Evolutionary conservation across 805 yeast genomes (phyloP).

Genomic region (Metschnikowia corniflorae): DNA sequence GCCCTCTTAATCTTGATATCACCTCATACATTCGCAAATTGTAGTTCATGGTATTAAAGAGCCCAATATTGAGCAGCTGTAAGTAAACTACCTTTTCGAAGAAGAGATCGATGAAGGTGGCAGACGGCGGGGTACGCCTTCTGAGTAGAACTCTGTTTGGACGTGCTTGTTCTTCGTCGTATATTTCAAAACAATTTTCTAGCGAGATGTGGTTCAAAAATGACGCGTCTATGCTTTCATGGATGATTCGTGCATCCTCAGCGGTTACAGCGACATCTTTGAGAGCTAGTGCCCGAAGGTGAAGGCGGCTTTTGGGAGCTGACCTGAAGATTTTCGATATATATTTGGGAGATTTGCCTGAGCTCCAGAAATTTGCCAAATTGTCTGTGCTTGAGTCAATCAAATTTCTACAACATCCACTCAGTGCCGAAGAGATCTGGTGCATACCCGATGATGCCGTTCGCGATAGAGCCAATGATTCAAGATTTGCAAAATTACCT

Average conservation of each 20-base stretch:
- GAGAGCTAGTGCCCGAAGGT: slow-evolving; percentile 9
- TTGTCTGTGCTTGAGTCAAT: slow-evolving; percentile 4
- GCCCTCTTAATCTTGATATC: too few species aligned
- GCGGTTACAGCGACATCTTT: slow-evolving; percentile 9
- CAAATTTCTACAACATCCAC: slow-evolving; percentile 9
- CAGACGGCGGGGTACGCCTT: slow-evolving; percentile 14
- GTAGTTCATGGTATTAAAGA: slow-evolving; percentile 15
- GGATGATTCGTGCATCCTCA: slow-evolving; percentile 13
- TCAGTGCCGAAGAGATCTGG: slow-evolving; percentile 6
- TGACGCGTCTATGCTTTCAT: slow-evolving; percentile 3
- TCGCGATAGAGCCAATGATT: slow-evolving; percentile 8
- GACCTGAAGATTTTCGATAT: slow-evolving; percentile 4
- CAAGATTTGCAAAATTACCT: slow-evolving; percentile 5
- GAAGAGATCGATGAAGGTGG: slow-evolving; percentile 12
- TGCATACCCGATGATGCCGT: not conserved
- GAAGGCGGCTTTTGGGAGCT: not conserved
- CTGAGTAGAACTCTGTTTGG: slow-evolving; percentile 3
- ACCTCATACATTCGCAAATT: slow-evolving; percentile 8
- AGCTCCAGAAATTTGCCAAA: not conserved
- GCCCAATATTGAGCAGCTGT: slow-evolving; percentile 11
- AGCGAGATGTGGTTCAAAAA: slow-evolving; percentile 10
- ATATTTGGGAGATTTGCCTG: not conserved
- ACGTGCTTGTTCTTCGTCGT: not conserved
- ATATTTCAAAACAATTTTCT: slow-evolving; percentile 15
- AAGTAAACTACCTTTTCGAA: slow-evolving; percentile 4